Evolutionary conservation across 2,329 filamentous ascomycete genomes (phyloP).

Genomic region (Fusarium annulatum): DNA sequence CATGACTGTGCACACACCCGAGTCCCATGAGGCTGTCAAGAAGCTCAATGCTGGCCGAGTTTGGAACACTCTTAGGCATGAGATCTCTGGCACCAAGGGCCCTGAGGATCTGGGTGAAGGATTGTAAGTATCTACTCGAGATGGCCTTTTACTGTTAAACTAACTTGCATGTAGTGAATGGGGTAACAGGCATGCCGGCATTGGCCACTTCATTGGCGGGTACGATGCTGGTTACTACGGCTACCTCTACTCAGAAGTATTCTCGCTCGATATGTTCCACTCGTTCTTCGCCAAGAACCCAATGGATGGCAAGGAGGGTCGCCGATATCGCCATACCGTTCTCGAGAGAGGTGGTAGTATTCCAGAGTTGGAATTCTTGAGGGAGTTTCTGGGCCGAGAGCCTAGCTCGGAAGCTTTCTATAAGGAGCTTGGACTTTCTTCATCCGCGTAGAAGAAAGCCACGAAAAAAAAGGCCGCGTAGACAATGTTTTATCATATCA

Average conservation of each 20-base stretch:
- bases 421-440: conserved; percentile 71
- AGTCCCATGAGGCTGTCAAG: conserved; percentile 75
- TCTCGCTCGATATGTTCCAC: conserved; percentile 89
- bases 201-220: conserved; percentile 84
- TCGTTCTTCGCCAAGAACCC: conserved; percentile 81
- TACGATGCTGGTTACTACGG: conserved; percentile 89
- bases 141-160: neutral
- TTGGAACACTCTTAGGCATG: conserved; percentile 78
- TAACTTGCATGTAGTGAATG: conserved; percentile 63
- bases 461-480: neutral
- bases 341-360: conserved; percentile 81
- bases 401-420: conserved; percentile 85
- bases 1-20: conserved; percentile 81
- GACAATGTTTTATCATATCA: neutral
- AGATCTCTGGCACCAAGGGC: conserved; percentile 80
- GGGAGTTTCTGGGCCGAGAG: conserved; percentile 81
- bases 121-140: conserved; percentile 55
- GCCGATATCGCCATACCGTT: conserved; percentile 81
- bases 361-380: conserved; percentile 83
- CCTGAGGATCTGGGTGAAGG: conserved; percentile 73
- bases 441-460: conserved; percentile 14
- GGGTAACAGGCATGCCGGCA: conserved; percentile 83
- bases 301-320: conserved; percentile 79
- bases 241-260: conserved; percentile 80
- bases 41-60: conserved; percentile 71